Evolutionary conservation across 2,329 filamentous ascomycete genomes (phyloP).

Genomic region (Monosporascus sp.): DNA sequence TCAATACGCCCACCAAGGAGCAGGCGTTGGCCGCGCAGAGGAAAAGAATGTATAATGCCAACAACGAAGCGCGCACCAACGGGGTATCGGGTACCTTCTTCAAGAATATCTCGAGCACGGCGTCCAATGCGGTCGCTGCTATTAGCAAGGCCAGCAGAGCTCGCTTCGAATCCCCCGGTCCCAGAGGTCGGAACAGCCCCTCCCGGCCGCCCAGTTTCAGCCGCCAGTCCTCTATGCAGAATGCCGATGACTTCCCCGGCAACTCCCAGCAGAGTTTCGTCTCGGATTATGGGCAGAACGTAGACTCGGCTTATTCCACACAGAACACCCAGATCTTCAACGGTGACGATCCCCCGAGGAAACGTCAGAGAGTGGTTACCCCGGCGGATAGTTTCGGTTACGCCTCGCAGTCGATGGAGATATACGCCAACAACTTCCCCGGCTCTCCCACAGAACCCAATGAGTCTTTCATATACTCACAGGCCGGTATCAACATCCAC

Average conservation of each 20-base stretch:
- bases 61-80: conserved; percentile 62
- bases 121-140: conserved; percentile 87
- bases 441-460: conserved; percentile 76
- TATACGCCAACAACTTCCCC: conserved; percentile 48
- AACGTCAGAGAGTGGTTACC: conserved; percentile 62
- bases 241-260: conserved; percentile 60
- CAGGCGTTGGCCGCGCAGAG: conserved; percentile 95
- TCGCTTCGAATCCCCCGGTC: conserved; percentile 80
- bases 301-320: conserved; percentile 66
- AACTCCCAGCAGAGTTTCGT: conserved; percentile 81
- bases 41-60: conserved; percentile 83
- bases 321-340: conserved; percentile 50
- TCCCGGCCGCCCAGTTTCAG: conserved; percentile 65
- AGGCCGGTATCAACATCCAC: conserved; percentile 40
- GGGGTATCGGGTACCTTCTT: conserved; percentile 84
- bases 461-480: conserved; percentile 69
- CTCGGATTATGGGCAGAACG: conserved; percentile 70
- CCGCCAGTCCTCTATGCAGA: conserved; percentile 67
- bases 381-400: conserved; percentile 55
- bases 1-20: conserved; percentile 96
- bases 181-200: conserved; percentile 59
- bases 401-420: conserved; percentile 41
- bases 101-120: conserved; percentile 91
- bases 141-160: conserved; percentile 98
- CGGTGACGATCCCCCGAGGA: conserved; percentile 71